Percentiles rank a stretch among this genome's conserved stretches.
These are phyloP conservation scores for Marasmius tenuissimus DNA, from an alignment of 1,284 basidiomycete genomes.

Conservation along the genomic window DNA sequence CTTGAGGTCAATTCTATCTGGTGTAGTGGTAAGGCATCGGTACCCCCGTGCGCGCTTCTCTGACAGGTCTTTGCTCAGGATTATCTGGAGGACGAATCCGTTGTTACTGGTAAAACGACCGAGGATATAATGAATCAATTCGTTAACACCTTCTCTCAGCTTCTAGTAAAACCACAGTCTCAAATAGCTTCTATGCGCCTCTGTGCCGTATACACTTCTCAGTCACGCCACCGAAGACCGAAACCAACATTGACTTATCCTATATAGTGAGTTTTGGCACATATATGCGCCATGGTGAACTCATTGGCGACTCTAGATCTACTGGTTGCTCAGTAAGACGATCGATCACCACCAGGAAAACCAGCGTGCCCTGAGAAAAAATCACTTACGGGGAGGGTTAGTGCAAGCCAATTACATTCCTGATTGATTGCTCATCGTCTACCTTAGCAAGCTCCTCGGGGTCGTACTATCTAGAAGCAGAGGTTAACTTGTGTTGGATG, in stretches of 20 bases:
- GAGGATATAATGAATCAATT: not conserved
- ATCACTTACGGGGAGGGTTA: conserved; percentile 37
- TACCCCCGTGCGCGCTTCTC: not conserved
- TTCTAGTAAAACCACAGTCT: conserved; percentile 14
- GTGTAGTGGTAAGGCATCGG: conserved; percentile 29
- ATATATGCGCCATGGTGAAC: not conserved
- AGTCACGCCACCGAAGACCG: not conserved
- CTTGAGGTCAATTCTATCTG: conserved; percentile 38
- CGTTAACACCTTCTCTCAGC: conserved; percentile 5
- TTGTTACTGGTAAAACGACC: not conserved
- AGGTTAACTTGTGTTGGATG: conserved; percentile 20
- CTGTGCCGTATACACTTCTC: conserved; percentile 21
- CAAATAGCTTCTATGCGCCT: conserved; percentile 17
- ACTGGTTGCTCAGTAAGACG: conserved; percentile 31
- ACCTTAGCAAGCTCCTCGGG: conserved; percentile 31
- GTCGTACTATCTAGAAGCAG: conserved; percentile 28
- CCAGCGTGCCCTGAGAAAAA: conserved; percentile 31
- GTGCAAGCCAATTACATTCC: not conserved
- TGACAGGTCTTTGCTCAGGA: not conserved
- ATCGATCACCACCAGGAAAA: conserved; percentile 24
- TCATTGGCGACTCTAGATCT: conserved; percentile 26
- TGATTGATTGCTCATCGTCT: conserved; percentile 5
- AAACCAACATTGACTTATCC: conserved; percentile 7
- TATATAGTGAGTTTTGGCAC: conserved; percentile 15
- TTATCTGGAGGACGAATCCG: conserved; percentile 4